phyloP scores from a whole-genome alignment of 106 monocot genomes.

The Dendrobium huoshanense region DNA sequence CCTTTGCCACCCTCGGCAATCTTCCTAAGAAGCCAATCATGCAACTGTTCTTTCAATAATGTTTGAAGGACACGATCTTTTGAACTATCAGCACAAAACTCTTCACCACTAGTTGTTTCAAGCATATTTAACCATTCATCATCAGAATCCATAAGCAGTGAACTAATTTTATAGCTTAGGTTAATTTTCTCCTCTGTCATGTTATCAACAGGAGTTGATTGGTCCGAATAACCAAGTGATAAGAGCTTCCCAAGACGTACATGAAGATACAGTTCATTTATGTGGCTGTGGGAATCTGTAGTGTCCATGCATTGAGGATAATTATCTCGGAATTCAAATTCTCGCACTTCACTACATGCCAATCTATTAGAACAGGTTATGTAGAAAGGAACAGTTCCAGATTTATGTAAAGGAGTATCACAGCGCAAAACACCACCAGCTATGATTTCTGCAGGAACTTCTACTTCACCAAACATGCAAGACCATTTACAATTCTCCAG shows the following conservation, averaged over 20 bases:
- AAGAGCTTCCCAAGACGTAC: conserved; percentile 56
- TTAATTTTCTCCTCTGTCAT: conserved; percentile 16
- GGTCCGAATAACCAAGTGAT: conserved; percentile 20
- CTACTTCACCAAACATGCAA: conserved; percentile 88
- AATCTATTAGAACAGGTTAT: conserved; percentile 72
- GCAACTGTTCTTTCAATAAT: conserved; percentile 52
- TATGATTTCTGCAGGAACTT: conserved; percentile 71
- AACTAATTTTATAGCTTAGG: conserved; percentile 31
- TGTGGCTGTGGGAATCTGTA: conserved; percentile 16
- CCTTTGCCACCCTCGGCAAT: conserved; percentile 62
- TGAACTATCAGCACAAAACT: conserved; percentile 19
- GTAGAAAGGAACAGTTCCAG: conserved; percentile 75
- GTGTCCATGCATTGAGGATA: conserved; percentile 31
- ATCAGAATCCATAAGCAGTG: conserved; percentile 30
- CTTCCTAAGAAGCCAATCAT: conserved; percentile 57
- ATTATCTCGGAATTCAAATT: conserved; percentile 58
- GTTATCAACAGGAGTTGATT: conserved; percentile 3
- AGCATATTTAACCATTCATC: conserved; percentile 38
- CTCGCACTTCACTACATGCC: conserved; percentile 87
- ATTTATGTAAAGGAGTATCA: conserved; percentile 44
- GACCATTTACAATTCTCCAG: conserved; percentile 64
- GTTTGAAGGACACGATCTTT: conserved; percentile 32
- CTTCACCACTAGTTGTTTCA: conserved; percentile 18
- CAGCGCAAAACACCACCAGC: conserved; percentile 53
- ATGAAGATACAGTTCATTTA: conserved; percentile 27